phyloP scores from a whole-genome alignment of 2,329 filamentous ascomycete genomes.

The Verticillium isaacii region DNA sequence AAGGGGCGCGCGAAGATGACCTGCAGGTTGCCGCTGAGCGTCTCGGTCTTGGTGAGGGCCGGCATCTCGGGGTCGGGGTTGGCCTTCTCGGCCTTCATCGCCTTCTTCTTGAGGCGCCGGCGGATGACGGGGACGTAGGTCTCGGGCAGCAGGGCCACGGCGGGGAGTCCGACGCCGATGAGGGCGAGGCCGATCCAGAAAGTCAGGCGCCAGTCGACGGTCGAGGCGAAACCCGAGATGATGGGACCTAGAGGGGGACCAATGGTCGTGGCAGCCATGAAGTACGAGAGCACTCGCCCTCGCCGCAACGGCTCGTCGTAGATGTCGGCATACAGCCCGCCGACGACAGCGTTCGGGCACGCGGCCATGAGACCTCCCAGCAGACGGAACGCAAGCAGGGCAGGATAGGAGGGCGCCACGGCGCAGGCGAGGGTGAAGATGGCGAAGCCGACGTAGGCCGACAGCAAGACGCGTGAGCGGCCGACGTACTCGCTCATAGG shows the following conservation, averaged over 20 bases:
- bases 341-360: conserved; percentile 57
- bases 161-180: conserved; percentile 46
- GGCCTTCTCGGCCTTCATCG: background rate
- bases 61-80: conserved; percentile 34
- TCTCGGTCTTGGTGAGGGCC: conserved; percentile 42
- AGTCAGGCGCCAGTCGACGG: conserved; percentile 63
- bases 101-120: conserved; percentile 52
- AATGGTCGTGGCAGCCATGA: conserved; percentile 62
- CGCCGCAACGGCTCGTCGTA: conserved; percentile 51
- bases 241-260: conserved; percentile 65
- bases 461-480: conserved; percentile 39
- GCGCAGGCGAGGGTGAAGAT: conserved; percentile 53
- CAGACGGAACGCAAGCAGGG: conserved; percentile 52
- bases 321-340: conserved; percentile 61
- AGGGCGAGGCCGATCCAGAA: conserved; percentile 71
- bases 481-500: conserved; percentile 64
- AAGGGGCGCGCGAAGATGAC: conserved; percentile 67
- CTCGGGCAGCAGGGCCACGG: conserved; percentile 49
- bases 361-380: conserved; percentile 49
- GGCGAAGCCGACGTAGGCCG: conserved; percentile 43
- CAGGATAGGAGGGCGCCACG: conserved; percentile 45
- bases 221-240: conserved; percentile 56
- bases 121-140: conserved; percentile 57
- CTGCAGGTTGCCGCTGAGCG: conserved; percentile 54
- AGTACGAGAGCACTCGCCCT: conserved; percentile 57